Evolutionary conservation across 2,329 filamentous ascomycete species (phyloP).

Genomic region (Trichophyton verrucosum): DNA sequence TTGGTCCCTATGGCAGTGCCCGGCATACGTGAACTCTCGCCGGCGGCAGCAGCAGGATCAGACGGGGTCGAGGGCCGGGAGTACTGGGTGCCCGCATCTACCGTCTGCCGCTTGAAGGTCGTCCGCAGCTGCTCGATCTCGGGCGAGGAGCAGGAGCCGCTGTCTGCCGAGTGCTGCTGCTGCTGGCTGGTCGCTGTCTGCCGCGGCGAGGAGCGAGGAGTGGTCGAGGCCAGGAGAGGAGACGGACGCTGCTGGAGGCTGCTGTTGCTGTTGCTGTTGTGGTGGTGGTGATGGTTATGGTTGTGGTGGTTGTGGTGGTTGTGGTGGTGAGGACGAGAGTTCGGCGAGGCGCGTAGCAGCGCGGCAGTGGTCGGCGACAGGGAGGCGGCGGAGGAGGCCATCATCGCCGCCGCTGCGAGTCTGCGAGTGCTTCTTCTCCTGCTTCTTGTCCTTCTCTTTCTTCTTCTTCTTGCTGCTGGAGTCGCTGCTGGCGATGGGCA

Average conservation of each 20-base stretch:
- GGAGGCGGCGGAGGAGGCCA: background rate
- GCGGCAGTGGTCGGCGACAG: constrained; percentile 19
- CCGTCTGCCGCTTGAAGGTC: constrained; percentile 24
- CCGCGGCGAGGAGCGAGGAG: constrained; percentile 7
- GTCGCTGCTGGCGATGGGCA: background rate
- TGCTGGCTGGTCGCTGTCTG: background rate
- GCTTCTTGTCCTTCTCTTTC: background rate
- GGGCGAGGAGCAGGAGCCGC: constrained; percentile 11
- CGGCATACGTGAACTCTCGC: constrained; percentile 16
- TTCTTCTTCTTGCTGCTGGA: background rate
- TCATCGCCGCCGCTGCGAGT: background rate
- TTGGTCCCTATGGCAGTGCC: constrained; percentile 13
- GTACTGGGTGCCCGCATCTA: constrained; percentile 44
- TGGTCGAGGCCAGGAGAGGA: constrained; percentile 8
- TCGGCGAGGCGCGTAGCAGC: constrained; percentile 22
- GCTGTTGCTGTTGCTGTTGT: no score
- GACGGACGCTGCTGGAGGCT: background rate
- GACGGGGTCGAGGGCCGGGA: constrained; percentile 35
- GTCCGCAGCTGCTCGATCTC: constrained; percentile 12
- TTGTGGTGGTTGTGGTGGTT: no score
- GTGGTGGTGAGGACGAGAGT: background rate
- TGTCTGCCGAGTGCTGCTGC: constrained; percentile 10
- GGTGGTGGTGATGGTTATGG: no score
- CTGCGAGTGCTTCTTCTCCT: background rate
- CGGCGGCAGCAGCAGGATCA: background rate